These are phyloP conservation scores for Adansonia gregorii DNA, from an alignment of 441 rosid genomes.

Conservation along the genomic window DNA sequence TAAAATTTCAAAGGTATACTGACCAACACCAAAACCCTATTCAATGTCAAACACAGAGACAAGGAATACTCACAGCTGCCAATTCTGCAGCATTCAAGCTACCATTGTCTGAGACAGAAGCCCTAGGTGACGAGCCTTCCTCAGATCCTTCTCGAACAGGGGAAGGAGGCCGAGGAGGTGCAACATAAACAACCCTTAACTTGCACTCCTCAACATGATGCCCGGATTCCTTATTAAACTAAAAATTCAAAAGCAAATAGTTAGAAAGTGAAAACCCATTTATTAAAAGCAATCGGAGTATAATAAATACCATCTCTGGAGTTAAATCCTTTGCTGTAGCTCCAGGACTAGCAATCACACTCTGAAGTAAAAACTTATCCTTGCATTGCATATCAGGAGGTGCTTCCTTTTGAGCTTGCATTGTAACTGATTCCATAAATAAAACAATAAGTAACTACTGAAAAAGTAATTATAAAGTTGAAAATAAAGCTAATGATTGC, in stretches of 20 bases:
- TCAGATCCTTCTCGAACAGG: conserved; percentile 48
- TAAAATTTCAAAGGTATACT: not conserved
- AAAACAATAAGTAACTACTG: not conserved
- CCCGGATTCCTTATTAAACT: conserved; percentile 79
- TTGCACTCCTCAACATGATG: conserved; percentile 74
- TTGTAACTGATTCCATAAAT: too few relatives aligned
- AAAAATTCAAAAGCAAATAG: too few relatives aligned
- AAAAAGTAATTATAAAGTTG: conserved; percentile 6
- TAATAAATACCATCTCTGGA: too few relatives aligned
- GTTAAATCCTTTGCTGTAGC: too few relatives aligned
- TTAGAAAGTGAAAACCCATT: too few relatives aligned
- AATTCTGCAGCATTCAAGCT: conserved; percentile 34
- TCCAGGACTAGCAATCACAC: too few relatives aligned
- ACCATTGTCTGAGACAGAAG: too few relatives aligned
- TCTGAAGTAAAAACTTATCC: too few relatives aligned
- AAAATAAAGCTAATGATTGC: not conserved
- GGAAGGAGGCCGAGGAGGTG: conserved; percentile 80
- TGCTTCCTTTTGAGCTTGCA: too few relatives aligned
- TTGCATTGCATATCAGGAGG: too few relatives aligned
- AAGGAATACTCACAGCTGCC: conserved; percentile 26
- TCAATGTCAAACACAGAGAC: conserved; percentile 6
- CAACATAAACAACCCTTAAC: conserved; percentile 72
- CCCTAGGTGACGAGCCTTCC: too few relatives aligned
- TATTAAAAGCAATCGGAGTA: too few relatives aligned
- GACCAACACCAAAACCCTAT: conserved; percentile 1